These are phyloP conservation scores for Chytridiales sp. DNA, from an alignment of 371 early-diverging fungal genomes.

Conservation along the genomic window DNA sequence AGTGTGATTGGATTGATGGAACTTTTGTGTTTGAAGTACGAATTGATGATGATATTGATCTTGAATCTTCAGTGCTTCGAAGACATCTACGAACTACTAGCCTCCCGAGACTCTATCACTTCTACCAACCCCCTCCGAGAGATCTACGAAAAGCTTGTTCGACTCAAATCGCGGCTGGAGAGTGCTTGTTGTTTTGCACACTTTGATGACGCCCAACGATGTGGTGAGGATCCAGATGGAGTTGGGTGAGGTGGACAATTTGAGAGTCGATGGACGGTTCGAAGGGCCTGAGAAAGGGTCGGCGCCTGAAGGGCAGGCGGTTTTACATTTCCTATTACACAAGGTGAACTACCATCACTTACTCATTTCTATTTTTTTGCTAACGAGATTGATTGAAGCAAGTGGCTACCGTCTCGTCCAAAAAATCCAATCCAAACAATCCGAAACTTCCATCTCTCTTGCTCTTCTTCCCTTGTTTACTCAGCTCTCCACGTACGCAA, in stretches of 20 bases:
- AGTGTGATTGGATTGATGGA: conserved; percentile 81
- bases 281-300: conserved; percentile 55
- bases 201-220: conserved; percentile 77
- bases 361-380: conserved; percentile 7
- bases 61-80: conserved; percentile 35
- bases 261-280: conserved; percentile 42
- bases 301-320: conserved; percentile 75
- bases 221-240: conserved; percentile 77
- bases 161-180: conserved; percentile 72
- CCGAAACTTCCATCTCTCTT: no score
- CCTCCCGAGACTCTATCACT: conserved; percentile 67
- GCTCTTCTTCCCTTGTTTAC: conserved; percentile 80
- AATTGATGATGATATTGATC: not conserved
- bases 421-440: conserved; percentile 70
- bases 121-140: conserved; percentile 64
- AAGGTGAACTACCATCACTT: conserved; percentile 40
- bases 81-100: conserved; percentile 74
- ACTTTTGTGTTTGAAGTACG: conserved; percentile 58
- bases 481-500: conserved; percentile 79
- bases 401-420: conserved; percentile 83
- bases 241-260: conserved; percentile 40
- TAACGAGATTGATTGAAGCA: not conserved
- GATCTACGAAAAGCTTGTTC: conserved; percentile 71
- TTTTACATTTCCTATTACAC: conserved; percentile 80
- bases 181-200: conserved; percentile 63